Evolutionary conservation across 169 alveolate genomes (phyloP).

Genomic region (Eimeria acervulina): DNA sequence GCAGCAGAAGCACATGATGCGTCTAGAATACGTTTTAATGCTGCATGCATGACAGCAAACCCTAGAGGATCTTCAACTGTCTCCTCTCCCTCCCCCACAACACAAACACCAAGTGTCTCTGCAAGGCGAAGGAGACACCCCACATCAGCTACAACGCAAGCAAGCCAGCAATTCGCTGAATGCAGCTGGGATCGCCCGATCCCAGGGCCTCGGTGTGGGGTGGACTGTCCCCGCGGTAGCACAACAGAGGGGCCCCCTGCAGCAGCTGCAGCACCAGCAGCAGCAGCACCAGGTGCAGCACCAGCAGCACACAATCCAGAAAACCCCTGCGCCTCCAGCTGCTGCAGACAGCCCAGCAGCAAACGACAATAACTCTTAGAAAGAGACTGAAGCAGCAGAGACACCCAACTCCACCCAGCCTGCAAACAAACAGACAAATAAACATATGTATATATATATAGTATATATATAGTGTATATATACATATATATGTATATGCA

Average conservation of each 20-base stretch:
- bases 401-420: not conserved
- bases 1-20: not conserved
- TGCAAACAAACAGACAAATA: too few species aligned
- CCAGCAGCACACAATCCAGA: not conserved
- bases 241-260: too few species aligned
- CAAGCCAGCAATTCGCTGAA: not conserved
- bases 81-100: not conserved
- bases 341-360: slow-evolving; percentile 38
- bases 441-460: too few species aligned
- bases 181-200: not conserved
- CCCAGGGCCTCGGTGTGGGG: not conserved
- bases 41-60: not conserved
- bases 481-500: too few species aligned
- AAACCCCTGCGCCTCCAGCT: not conserved
- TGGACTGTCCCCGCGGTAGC: too few species aligned
- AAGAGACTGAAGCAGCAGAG: slow-evolving; percentile 18
- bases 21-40: not conserved
- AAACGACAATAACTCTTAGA: not conserved
- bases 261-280: not conserved
- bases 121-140: slow-evolving; percentile 28
- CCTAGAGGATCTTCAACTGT: not conserved
- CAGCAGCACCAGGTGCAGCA: not conserved
- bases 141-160: not conserved
- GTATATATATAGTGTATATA: too few species aligned
- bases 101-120: slow-evolving; percentile 11